These are phyloP conservation scores for Rheum nobile DNA, from an alignment of 148 eudicot species.

Conservation along the genomic window DNA sequence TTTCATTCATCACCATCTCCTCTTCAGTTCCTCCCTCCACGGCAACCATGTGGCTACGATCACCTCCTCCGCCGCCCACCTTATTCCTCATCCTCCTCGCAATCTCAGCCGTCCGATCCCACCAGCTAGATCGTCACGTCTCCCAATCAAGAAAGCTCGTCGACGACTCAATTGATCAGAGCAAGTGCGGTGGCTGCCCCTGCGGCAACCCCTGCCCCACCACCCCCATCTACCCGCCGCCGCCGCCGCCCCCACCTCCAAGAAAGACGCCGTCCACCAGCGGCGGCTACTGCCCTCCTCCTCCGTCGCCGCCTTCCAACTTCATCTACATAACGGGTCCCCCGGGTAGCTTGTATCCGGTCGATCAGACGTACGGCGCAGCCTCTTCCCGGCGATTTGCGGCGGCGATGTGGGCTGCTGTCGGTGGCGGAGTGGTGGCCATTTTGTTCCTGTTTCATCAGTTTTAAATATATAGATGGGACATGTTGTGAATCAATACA, in stretches of 20 bases:
- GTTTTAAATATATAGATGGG: background rate
- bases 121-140: background rate
- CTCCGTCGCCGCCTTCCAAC: conserved; percentile 11
- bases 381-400: background rate
- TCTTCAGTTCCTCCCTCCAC: background rate
- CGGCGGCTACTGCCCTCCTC: conserved; percentile 21
- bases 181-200: conserved; percentile 33
- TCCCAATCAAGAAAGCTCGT: conserved; percentile 15
- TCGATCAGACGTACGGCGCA: conserved; percentile 9
- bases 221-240: conserved; percentile 16
- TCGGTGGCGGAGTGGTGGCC: conserved; percentile 9
- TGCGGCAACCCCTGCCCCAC: conserved; percentile 26
- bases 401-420: background rate
- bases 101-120: conserved; percentile 4
- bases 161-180: conserved; percentile 15
- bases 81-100: background rate
- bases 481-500: background rate
- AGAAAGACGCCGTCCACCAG: background rate
- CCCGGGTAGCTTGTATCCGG: conserved; percentile 16
- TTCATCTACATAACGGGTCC: conserved; percentile 15
- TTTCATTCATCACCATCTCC: background rate
- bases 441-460: background rate
- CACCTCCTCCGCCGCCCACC: background rate
- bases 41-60: background rate
- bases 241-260: conserved; percentile 1